Base-by-base conservation (phyloP, 2,329 filamentous ascomycete genomes). In the Xenosphaeropsis pyriputrescens region DNA sequence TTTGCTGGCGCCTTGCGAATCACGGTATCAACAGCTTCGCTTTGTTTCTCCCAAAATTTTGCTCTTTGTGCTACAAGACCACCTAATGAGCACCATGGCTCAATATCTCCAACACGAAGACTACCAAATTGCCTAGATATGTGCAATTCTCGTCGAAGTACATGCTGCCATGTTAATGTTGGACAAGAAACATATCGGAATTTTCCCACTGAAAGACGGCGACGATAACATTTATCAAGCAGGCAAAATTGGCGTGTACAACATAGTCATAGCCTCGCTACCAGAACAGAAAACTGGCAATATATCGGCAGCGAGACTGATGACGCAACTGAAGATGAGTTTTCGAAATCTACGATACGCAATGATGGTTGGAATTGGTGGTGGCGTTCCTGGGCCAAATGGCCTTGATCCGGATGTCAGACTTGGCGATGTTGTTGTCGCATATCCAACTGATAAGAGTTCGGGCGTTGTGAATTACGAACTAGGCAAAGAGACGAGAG, bases 301-400 rank as follows among this genome's bases (percentile, higher is more conserved):
- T 14, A 6, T 16, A 6, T 4, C 30, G 6, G 50, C 50, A 9
- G 42, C 51, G 19, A 40, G 13, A 9, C 49, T 41, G 3, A 43
- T 40, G 22, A 45, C 11, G 17, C 14, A 46, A 14, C 37, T 50
- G 41, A 15, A 40, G n/a, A 29, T 14, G 13, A 50, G 36, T 32
- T 51, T 50, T 36, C 39, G 37, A 3, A 39, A 40, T 26, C 39
- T 50, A 16, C 32, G 40, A 14, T 41, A 45, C 18, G 41, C 38
- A n/a, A 32, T 51, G 8, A 30, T 50, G 36, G 48, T 51, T 11
- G 48, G 48, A 9, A 46, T 51, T 38, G 48, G 46, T 19, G 48
- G 48, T 5, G 48, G 48, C 29, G 41, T 42, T 15, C 48, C 48
- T 22, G 34, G 32, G 26, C 18, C 6, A 19, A 26, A 19, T 19